A percentile compares a stretch with the other conserved stretches of the same genome.
Conservation (phyloP, 208 protist genomes). For the Trypanosoma avium region DNA sequence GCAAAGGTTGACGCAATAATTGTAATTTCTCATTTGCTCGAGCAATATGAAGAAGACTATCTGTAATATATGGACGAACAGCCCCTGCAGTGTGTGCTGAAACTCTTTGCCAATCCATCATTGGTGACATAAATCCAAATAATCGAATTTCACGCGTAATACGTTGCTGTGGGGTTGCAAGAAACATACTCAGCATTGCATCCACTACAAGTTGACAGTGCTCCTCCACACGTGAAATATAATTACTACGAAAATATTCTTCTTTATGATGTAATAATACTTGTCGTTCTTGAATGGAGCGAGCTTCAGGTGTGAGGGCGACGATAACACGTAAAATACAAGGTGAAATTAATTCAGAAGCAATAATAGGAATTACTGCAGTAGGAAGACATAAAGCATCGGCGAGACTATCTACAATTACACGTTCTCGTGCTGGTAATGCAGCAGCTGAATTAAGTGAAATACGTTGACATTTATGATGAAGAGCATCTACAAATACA, state of each 20-base stretch:
- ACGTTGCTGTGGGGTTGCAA: constrained; percentile 62
- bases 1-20: constrained; percentile 66
- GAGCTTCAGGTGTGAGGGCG: constrained; percentile 34
- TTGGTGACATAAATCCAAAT: constrained; percentile 60
- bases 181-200: constrained; percentile 77
- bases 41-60: constrained; percentile 71
- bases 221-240: constrained; percentile 70
- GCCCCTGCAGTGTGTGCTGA: constrained; percentile 48
- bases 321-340: constrained; percentile 68
- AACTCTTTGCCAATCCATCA: constrained; percentile 86
- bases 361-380: constrained; percentile 60
- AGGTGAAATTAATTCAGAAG: constrained; percentile 64
- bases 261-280: constrained; percentile 24
- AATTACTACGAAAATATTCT: constrained; percentile 42
- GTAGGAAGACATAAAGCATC: constrained; percentile 75
- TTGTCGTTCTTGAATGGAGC: constrained; percentile 29
- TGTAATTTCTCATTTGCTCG: constrained; percentile 69
- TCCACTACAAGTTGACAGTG: constrained; percentile 84
- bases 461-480: constrained; percentile 53
- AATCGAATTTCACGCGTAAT: constrained; percentile 65
- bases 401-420: constrained; percentile 81
- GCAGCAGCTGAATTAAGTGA: constrained; percentile 23
- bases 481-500: constrained; percentile 72
- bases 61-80: constrained; percentile 81
- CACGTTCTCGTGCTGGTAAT: constrained; percentile 35